Evolutionary conservation across 257 asterid genomes (phyloP).

Genomic region (Plantago elongata): DNA sequence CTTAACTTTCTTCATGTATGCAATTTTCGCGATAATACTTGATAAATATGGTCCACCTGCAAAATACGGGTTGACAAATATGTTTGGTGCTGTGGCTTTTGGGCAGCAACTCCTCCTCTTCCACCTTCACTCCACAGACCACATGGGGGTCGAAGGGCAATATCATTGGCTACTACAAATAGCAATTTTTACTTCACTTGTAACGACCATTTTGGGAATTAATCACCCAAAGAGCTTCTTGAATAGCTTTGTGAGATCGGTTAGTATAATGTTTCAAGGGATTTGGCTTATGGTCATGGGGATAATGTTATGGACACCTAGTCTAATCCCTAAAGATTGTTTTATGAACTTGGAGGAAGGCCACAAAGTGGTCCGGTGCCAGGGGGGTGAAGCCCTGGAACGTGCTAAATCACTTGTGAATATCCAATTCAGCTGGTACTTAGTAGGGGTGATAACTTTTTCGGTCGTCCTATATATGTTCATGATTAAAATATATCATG

Average conservation of each 20-base stretch:
- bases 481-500: slow-evolving; percentile 25
- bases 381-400: slow-evolving; percentile 45
- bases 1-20: slow-evolving; percentile 53
- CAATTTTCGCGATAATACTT: slow-evolving; percentile 51
- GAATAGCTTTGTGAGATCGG: slow-evolving; percentile 66
- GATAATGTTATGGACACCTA: slow-evolving; percentile 81
- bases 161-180: slow-evolving; percentile 60
- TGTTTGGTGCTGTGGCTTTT: slow-evolving; percentile 58
- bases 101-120: slow-evolving; percentile 72
- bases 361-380: slow-evolving; percentile 68
- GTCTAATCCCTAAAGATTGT: slow-evolving; percentile 57
- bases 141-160: slow-evolving; percentile 93
- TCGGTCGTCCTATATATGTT: slow-evolving; percentile 36
- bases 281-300: slow-evolving; percentile 87
- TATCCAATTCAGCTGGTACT: slow-evolving; percentile 71
- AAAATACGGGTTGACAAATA: slow-evolving; percentile 37
- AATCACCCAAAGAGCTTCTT: slow-evolving; percentile 55
- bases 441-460: slow-evolving; percentile 38
- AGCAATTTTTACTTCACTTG: slow-evolving; percentile 44
- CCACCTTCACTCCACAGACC: slow-evolving; percentile 88
- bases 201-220: slow-evolving; percentile 53
- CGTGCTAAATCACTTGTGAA: slow-evolving; percentile 83
- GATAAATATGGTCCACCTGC: slow-evolving; percentile 54
- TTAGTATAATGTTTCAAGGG: slow-evolving; percentile 68
- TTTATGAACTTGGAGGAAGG: slow-evolving; percentile 64